Percentiles rank a stretch among this genome's conserved stretches.
These are phyloP conservation scores for Diplodia intermedia DNA, from an alignment of 2,329 filamentous ascomycete genomes.

Conservation along the genomic window DNA sequence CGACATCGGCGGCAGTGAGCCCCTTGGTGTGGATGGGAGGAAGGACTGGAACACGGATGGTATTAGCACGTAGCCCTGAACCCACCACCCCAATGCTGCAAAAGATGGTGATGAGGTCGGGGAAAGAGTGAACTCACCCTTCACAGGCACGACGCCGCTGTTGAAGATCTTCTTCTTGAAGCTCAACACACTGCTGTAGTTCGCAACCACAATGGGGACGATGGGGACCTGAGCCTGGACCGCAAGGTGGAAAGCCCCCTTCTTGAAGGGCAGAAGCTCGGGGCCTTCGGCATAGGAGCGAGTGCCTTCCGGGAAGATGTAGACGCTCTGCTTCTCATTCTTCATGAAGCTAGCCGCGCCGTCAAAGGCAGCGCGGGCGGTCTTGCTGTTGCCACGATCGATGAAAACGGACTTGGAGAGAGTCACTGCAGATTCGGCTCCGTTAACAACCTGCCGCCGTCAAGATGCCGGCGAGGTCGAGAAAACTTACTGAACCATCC, in stretches of 20 bases:
- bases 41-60: slow-evolving; percentile 36
- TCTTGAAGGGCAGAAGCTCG: slow-evolving; percentile 92
- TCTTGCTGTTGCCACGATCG: slow-evolving; percentile 83
- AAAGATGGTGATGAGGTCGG: background rate
- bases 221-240: slow-evolving; percentile 93
- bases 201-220: slow-evolving; percentile 72
- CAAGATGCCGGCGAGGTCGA: background rate
- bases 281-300: slow-evolving; percentile 86
- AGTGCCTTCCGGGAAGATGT: slow-evolving; percentile 91
- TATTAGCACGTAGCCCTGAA: background rate
- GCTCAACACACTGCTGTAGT: slow-evolving; percentile 57
- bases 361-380: slow-evolving; percentile 84
- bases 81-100: background rate
- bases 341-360: slow-evolving; percentile 83
- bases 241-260: slow-evolving; percentile 95
- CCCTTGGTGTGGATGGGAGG: slow-evolving; percentile 48
- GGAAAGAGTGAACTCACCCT: slow-evolving; percentile 34
- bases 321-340: slow-evolving; percentile 70
- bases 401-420: slow-evolving; percentile 93
- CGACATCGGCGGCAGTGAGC: slow-evolving; percentile 45
- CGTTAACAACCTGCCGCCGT: background rate
- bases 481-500: slow-evolving; percentile 79
- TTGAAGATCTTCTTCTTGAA: slow-evolving; percentile 52
- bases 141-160: slow-evolving; percentile 63
- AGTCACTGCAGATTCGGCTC: slow-evolving; percentile 56